A percentile compares a stretch with the other conserved stretches of the same genome.
These are phyloP conservation scores for Meira nashicola DNA, from an alignment of 1,284 basidiomycete genomes.

Conservation along the genomic window DNA sequence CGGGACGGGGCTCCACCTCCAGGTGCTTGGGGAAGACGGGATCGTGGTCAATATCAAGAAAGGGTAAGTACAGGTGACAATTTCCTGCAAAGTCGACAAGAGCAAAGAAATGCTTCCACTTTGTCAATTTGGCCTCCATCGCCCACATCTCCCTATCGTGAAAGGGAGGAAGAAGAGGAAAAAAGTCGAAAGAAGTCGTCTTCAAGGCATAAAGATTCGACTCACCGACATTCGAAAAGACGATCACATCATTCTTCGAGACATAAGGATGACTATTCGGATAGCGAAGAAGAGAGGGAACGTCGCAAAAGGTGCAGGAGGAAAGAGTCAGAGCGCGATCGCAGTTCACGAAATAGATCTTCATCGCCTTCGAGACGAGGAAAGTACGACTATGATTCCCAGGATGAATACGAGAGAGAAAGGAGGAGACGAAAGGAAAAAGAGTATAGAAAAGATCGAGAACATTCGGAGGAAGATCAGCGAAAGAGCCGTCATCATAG, in stretches of 20 bases:
- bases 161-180: conserved; percentile 30
- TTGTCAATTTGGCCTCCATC: conserved; percentile 39
- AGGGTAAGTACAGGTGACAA: background rate
- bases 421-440: conserved; percentile 13
- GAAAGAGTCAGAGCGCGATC: background rate
- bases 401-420: conserved; percentile 12
- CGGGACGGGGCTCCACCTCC: conserved; percentile 3
- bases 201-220: conserved; percentile 16
- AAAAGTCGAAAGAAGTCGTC: conserved; percentile 15
- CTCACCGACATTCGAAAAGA: conserved; percentile 1
- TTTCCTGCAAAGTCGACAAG: conserved; percentile 1
- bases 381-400: background rate
- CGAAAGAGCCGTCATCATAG: background rate
- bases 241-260: conserved; percentile 2
- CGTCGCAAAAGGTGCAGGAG: conserved; percentile 10
- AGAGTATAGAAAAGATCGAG: background rate
- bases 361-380: background rate
- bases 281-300: conserved; percentile 15
- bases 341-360: background rate
- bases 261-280: conserved; percentile 15
- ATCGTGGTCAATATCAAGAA: background rate
- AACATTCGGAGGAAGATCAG: background rate
- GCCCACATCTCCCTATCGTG: conserved; percentile 25
- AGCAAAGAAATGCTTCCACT: conserved; percentile 31
- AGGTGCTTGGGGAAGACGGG: conserved; percentile 6